Percentiles rank a stretch among this genome's conserved stretches.
phyloP scores from a whole-genome alignment of 2,329 filamentous ascomycete genomes.

The Sclerotinia sclerotiorum region DNA sequence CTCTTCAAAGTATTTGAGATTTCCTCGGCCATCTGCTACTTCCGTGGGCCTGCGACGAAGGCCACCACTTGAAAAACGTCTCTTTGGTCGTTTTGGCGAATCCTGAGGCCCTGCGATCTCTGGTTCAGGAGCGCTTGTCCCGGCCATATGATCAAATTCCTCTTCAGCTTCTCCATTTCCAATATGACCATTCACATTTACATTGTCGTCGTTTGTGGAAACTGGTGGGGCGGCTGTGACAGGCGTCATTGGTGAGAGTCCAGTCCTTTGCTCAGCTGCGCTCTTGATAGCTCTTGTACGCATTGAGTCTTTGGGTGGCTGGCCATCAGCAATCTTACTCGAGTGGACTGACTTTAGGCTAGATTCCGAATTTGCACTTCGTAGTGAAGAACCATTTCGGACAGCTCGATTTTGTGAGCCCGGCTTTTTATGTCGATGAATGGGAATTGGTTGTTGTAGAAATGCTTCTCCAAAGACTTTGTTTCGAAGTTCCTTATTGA shows the following conservation, averaged over 20 bases:
- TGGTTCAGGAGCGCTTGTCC: slow-evolving; percentile 64
- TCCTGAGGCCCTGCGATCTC: slow-evolving; percentile 45
- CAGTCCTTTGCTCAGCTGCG: slow-evolving; percentile 33
- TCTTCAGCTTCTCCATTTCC: slow-evolving; percentile 42
- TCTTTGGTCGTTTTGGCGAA: slow-evolving; percentile 47
- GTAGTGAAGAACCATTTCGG: slow-evolving; percentile 46
- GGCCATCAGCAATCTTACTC: slow-evolving; percentile 19
- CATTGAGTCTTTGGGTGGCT: slow-evolving; percentile 48
- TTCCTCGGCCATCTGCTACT: slow-evolving; percentile 68
- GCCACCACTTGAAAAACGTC: slow-evolving; percentile 85
- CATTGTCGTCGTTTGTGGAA: slow-evolving; percentile 9
- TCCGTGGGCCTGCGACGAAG: slow-evolving; percentile 72
- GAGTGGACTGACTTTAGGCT: slow-evolving; percentile 36
- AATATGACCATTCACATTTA: neutral
- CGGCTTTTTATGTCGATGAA: slow-evolving; percentile 72
- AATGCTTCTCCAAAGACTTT: slow-evolving; percentile 91
- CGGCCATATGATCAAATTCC: slow-evolving; percentile 47
- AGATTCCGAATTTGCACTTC: slow-evolving; percentile 39
- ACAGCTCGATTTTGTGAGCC: slow-evolving; percentile 62
- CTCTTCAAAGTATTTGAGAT: slow-evolving; percentile 87
- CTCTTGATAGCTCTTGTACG: slow-evolving; percentile 38
- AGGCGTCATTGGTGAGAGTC: slow-evolving; percentile 25
- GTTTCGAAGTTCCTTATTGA: slow-evolving; percentile 68
- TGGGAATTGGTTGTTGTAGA: slow-evolving; percentile 76
- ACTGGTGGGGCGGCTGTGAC: slow-evolving; percentile 16